These are phyloP conservation scores for Solanum bulbocastanum DNA, from an alignment of 257 asterid genomes.

Conservation along the genomic window DNA sequence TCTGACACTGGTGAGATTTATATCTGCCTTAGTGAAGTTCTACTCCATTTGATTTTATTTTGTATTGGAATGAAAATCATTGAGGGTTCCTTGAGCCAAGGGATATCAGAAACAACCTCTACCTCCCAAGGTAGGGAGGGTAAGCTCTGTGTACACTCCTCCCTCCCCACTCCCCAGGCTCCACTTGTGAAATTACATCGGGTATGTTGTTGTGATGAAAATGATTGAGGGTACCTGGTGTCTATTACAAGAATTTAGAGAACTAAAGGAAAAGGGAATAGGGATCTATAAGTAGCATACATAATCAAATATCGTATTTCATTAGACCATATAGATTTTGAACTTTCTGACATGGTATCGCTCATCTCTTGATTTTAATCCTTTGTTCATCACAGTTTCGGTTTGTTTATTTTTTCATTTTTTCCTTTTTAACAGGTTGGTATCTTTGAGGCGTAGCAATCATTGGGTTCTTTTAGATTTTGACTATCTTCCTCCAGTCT, in stretches of 20 bases:
- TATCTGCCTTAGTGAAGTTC: background rate
- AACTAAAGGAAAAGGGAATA: background rate
- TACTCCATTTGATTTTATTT: background rate
- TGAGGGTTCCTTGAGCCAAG: background rate
- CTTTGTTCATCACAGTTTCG: slow-evolving; percentile 5
- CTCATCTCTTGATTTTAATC: background rate
- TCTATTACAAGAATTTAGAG: background rate
- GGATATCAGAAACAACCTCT: background rate
- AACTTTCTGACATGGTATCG: background rate
- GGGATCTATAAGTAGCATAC: background rate
- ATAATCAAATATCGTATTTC: background rate
- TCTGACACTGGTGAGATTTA: background rate
- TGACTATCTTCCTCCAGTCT: slow-evolving; percentile 67
- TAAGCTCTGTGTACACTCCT: background rate
- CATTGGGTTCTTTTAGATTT: slow-evolving; percentile 29
- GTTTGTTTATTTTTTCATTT: background rate
- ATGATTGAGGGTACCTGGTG: background rate
- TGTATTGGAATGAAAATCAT: background rate
- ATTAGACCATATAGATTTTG: background rate
- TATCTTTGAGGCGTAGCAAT: slow-evolving; percentile 39
- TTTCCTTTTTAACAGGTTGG: slow-evolving; percentile 35
- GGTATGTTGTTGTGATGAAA: background rate
- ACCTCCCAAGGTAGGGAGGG: background rate
- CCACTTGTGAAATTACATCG: background rate
- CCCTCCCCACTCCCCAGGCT: background rate